phyloP scores from a whole-genome alignment of 257 asterid species.

The Solanum etuberosum region DNA sequence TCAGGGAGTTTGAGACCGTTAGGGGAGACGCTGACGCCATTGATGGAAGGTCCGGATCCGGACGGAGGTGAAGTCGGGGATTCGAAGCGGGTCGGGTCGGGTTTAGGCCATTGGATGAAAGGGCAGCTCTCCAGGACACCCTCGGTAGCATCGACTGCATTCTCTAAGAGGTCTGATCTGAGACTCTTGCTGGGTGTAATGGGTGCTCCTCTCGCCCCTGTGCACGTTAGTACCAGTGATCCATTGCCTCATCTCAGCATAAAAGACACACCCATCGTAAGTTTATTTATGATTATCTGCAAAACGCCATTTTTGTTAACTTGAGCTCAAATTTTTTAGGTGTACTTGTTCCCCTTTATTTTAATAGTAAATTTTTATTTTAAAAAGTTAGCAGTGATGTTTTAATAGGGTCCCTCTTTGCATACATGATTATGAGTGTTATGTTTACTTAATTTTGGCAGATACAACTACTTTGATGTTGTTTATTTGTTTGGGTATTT shows the following conservation, averaged over 20 bases:
- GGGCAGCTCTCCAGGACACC: slow-evolving; percentile 60
- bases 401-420: not conserved
- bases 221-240: slow-evolving; percentile 69
- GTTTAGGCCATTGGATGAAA: slow-evolving; percentile 59
- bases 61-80: slow-evolving; percentile 49
- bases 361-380: not conserved
- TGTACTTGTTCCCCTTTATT: not conserved
- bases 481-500: not conserved
- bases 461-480: not conserved
- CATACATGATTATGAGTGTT: not conserved
- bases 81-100: slow-evolving; percentile 53
- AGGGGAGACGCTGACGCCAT: slow-evolving; percentile 59
- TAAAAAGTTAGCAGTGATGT: not conserved
- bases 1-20: slow-evolving; percentile 66
- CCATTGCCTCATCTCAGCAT: slow-evolving; percentile 91
- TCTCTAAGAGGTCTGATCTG: slow-evolving; percentile 67
- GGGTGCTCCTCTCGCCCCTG: slow-evolving; percentile 97
- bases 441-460: not conserved
- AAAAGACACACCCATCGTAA: slow-evolving; percentile 83
- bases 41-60: slow-evolving; percentile 78
- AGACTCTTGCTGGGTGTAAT: slow-evolving; percentile 83
- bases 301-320: not conserved
- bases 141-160: slow-evolving; percentile 38
- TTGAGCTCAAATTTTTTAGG: not conserved
- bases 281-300: not conserved